Base-by-base conservation (phyloP, 106 monocot species). In the Dendrobium chrysotoxum region DNA sequence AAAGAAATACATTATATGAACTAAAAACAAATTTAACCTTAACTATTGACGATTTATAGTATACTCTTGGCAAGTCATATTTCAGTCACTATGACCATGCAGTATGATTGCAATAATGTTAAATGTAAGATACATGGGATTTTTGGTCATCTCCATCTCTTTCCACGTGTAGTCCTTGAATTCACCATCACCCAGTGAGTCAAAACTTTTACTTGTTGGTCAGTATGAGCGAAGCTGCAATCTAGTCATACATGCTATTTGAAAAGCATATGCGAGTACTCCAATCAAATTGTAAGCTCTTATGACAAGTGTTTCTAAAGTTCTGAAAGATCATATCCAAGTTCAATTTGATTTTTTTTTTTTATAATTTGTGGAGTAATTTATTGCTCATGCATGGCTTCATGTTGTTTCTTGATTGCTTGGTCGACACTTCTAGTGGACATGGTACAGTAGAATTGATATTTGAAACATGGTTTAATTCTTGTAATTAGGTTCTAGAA, bases 401-500 rank as follows among this genome's bases (percentile, higher is more conserved):
- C 17, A 3, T 20, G 21, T 13, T 35, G 0, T 74, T 74, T 17
- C 28, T 74, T n/a, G 41, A 41, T 74, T 38, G 28, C 74, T 74
- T 74, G 41, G 74, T n/a, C 39, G 10, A 74, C 13, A 41, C 26
- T 40, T 73, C 40, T 40, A 73, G 40, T 73, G 40, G 20, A 40
- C 8, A 68, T 28, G n/a, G 26, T 68, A 6, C 4, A 17, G 5
- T 40, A 40, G 73, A 73, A 40, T 40, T 73, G 40, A 68, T n/a
- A 73, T 28, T 40, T 73, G 31, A 61, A 61, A 70, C 40, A 40
- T 21, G 1, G 4, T 74, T 7, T 41, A 41, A 42, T 74, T 5
- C 74, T 40, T 74, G 7, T n/a, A 20, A 74, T 74, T 72, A 95
- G 98, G 95, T 98, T 85, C 77, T 98, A 75, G 98, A 94, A 83